A percentile compares a stretch with the other conserved stretches of the same genome.
Conservation (phyloP, 257 asterid genomes). For the Solanum pinnatisectum region DNA sequence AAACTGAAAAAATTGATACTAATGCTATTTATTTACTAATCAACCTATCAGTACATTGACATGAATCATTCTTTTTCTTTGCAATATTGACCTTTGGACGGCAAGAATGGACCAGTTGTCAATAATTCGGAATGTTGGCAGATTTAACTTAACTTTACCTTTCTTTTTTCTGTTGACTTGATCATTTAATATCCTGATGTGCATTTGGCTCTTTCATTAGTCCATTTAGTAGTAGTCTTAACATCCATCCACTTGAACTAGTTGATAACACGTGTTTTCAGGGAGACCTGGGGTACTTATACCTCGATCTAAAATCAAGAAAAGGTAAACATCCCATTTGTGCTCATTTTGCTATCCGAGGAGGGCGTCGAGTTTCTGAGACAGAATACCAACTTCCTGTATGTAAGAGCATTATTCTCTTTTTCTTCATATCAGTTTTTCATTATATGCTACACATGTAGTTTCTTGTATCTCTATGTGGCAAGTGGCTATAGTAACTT, state of each 20-base stretch:
- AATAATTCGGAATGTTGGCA: background rate
- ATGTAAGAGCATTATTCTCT: conserved; percentile 23
- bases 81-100: background rate
- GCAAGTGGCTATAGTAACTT: background rate
- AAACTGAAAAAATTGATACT: too few species aligned
- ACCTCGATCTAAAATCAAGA: conserved; percentile 91
- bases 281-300: conserved; percentile 87
- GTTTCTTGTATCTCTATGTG: background rate
- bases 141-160: background rate
- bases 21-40: background rate
- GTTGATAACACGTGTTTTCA: conserved; percentile 23
- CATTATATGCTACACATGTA: background rate
- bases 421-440: conserved; percentile 4
- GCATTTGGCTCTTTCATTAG: background rate
- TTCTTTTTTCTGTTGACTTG: background rate
- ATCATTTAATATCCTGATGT: background rate
- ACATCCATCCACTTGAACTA: conserved; percentile 10
- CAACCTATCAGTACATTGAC: background rate
- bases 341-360: conserved; percentile 97
- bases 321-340: conserved; percentile 78
- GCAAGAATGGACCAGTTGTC: background rate
- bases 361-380: conserved; percentile 83
- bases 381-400: conserved; percentile 90
- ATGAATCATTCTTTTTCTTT: background rate
- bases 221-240: conserved; percentile 2